These are phyloP conservation scores for Gelatoporia subvermispora DNA, from an alignment of 768 basidiomycete species.

Conservation along the genomic window DNA sequence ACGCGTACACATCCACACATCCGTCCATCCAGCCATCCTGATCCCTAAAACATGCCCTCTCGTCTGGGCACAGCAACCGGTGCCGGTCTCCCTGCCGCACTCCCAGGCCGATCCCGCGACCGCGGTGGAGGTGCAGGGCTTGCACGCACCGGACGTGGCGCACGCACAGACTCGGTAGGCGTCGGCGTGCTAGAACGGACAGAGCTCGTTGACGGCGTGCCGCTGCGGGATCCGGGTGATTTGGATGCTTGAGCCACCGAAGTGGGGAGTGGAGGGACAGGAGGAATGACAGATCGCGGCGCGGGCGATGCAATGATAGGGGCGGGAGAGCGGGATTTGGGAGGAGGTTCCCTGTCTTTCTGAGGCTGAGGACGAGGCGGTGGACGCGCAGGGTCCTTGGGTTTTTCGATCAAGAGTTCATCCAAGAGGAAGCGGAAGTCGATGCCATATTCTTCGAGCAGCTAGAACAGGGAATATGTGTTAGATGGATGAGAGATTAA, in stretches of 20 bases:
- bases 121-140: slow-evolving; percentile 60
- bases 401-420: slow-evolving; percentile 51
- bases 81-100: slow-evolving; percentile 42
- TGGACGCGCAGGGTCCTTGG: slow-evolving; percentile 32
- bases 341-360: slow-evolving; percentile 24
- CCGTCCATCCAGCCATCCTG: too few species aligned
- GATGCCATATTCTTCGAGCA: slow-evolving; percentile 88
- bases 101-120: slow-evolving; percentile 63
- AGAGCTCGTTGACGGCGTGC: not conserved
- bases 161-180: slow-evolving; percentile 4
- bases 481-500: not conserved
- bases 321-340: not conserved
- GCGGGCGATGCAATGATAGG: slow-evolving; percentile 8
- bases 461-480: slow-evolving; percentile 35
- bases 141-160: slow-evolving; percentile 12
- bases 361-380: slow-evolving; percentile 26
- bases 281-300: slow-evolving; percentile 8
- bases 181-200: slow-evolving; percentile 6
- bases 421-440: slow-evolving; percentile 94
- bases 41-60: slow-evolving; percentile 56
- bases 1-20: too few species aligned
- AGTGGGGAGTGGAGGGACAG: slow-evolving; percentile 1
- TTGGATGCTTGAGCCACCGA: slow-evolving; percentile 1
- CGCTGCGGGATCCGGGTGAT: not conserved
- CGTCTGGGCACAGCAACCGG: slow-evolving; percentile 49